These are phyloP conservation scores for Pseudonitzschia multistriata DNA, from an alignment of 108 stramenopile species.

Conservation along the genomic window DNA sequence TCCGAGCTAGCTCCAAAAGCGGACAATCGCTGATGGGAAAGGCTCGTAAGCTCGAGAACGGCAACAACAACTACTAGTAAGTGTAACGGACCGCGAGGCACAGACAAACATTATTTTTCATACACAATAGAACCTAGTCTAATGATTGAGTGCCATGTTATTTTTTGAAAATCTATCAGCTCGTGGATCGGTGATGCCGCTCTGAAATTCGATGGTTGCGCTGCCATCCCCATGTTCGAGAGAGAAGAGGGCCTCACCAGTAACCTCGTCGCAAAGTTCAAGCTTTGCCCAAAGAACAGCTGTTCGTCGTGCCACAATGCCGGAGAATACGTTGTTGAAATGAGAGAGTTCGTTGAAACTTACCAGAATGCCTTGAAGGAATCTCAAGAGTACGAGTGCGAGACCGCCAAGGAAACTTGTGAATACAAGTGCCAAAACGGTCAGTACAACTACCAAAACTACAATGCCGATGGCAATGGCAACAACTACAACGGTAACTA, in stretches of 20 bases:
- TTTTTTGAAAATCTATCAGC: constrained; percentile 5
- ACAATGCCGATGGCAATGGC: background rate
- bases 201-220: constrained; percentile 67
- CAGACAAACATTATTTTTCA: background rate
- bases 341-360: constrained; percentile 69
- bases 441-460: constrained; percentile 13
- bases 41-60: constrained; percentile 50
- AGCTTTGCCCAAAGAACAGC: constrained; percentile 60
- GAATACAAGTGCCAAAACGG: constrained; percentile 37
- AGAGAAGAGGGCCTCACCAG: constrained; percentile 47
- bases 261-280: constrained; percentile 66
- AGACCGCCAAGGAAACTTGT: constrained; percentile 42
- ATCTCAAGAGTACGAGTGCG: constrained; percentile 60
- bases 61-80: constrained; percentile 38
- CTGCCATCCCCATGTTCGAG: constrained; percentile 34
- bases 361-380: constrained; percentile 39
- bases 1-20: constrained; percentile 44
- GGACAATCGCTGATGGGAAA: constrained; percentile 51
- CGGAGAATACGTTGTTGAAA: constrained; percentile 60
- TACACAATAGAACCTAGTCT: background rate
- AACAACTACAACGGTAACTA: constrained; percentile 13
- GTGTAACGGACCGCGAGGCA: background rate
- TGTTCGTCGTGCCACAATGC: constrained; percentile 41
- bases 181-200: constrained; percentile 63
- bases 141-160: background rate